Evolutionary conservation across 2,329 filamentous ascomycete species (phyloP), one percentile per base, ranked within the genome.

Genomic region (Cladophialophora psammophila): DNA sequence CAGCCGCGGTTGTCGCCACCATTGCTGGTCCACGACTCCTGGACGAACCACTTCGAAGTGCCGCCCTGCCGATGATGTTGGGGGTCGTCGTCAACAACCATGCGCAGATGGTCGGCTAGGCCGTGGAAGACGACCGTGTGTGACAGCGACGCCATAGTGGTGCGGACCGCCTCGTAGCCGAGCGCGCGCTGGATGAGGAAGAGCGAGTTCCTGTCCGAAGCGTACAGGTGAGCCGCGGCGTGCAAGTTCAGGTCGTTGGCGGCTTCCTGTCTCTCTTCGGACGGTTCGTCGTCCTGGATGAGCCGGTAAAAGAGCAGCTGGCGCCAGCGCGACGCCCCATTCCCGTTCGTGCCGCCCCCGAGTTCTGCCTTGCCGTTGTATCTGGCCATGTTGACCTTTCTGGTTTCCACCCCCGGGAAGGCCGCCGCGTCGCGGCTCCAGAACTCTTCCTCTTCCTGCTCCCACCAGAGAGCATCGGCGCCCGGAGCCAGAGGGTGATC

Each of bases 141-240:
- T 6, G 78, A 81, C 57, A 86, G 69, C 67, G 80, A 83, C 5
- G 80, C 81, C 78, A 85, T 82, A 26, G 78, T 77, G 0, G 73
- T 76, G 66, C 77, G 80, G 6, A 74, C 69, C 42, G 79, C 75
- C 31, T 76, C 78, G 31, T 81, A 75, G 0, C 80, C 80, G n/a
- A 84, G 73, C 15, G 84, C 81, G 26, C 84, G 84, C 2, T 83
- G 78, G 1, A 86, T 80, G 53, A 86, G 75, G 74, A 83, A 82
- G 12, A 87, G 75, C 18, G 83, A 83, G 64, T 87, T 87, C 31
- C 83, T 81, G 70, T 87, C 86, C 38, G 82, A 84, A 0, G 85
- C 82, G 71, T 86, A 88, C 52, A 87, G 77, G 74, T 88, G 86
- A 2, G 84, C 85, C 70, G 83, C 86, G 0, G 85, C 82, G 69